Evolutionary conservation across 495 filamentous ascomycete species (phyloP).

Genomic region (Hyaloscypha finlandica): DNA sequence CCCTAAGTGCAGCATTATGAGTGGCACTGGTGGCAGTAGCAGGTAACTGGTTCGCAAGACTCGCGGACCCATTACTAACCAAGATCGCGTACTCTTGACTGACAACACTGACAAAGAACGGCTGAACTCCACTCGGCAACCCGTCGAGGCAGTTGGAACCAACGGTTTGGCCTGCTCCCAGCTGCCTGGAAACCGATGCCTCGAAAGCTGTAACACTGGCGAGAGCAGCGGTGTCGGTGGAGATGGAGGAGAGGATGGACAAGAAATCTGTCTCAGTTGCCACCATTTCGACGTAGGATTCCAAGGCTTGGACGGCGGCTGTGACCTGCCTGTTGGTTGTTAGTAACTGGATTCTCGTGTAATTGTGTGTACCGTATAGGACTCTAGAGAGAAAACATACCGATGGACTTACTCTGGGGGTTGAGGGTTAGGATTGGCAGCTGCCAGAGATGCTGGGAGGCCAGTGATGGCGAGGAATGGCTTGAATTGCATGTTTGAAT

Average conservation of each 20-base stretch:
- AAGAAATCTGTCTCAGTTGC: neutral
- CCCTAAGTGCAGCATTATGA: neutral
- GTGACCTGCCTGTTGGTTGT: too few species aligned
- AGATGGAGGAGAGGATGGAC: neutral
- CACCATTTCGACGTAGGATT: neutral
- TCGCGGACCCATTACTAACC: neutral
- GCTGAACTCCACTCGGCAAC: neutral
- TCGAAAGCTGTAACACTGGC: slow-evolving; percentile 1
- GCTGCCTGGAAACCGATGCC: neutral
- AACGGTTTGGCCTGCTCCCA: neutral
- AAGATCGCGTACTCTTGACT: neutral
- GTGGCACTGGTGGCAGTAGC: neutral
- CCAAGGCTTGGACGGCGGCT: neutral
- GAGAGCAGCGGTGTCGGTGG: neutral
- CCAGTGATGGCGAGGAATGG: neutral
- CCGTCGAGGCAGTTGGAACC: neutral
- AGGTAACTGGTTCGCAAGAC: neutral
- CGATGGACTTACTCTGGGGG: neutral
- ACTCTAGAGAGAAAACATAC: neutral
- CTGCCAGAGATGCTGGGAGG: neutral
- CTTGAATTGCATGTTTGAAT: neutral
- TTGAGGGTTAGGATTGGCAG: neutral
- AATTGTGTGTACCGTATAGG: neutral
- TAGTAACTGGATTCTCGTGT: too few species aligned
- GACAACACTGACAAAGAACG: neutral